These are phyloP conservation scores for Paraconiothyrium sp. DNA, from an alignment of 2,329 filamentous ascomycete genomes.

Conservation along the genomic window DNA sequence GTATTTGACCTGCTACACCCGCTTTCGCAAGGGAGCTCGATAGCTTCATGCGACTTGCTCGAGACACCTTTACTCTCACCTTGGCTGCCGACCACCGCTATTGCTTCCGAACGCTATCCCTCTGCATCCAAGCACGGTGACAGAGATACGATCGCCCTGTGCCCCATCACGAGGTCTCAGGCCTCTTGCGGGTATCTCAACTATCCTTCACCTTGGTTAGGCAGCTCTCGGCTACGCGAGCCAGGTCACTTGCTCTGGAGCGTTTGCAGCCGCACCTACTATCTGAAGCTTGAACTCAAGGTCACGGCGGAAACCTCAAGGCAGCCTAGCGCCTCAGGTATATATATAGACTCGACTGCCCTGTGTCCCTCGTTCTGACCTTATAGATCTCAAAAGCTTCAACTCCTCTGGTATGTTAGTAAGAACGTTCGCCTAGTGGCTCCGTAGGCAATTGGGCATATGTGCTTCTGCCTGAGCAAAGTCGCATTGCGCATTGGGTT, in stretches of 20 bases:
- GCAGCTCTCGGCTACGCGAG: background rate
- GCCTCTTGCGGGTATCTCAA: background rate
- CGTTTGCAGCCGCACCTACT: background rate
- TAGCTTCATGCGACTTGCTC: no score
- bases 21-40: background rate
- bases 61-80: background rate
- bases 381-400: background rate
- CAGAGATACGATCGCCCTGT: background rate
- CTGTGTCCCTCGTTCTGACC: background rate
- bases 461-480: background rate
- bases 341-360: background rate
- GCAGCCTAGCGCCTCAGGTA: background rate
- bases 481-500: background rate
- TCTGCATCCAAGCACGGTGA: background rate
- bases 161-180: background rate
- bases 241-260: background rate
- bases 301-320: background rate
- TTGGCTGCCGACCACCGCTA: background rate
- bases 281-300: background rate
- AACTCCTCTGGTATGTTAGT: background rate
- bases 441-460: no score
- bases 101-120: no score
- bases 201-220: background rate
- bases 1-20: background rate
- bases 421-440: background rate